These are phyloP conservation scores for Pseudonectria foliicola DNA, from an alignment of 2,329 filamentous ascomycete species.

Conservation along the genomic window DNA sequence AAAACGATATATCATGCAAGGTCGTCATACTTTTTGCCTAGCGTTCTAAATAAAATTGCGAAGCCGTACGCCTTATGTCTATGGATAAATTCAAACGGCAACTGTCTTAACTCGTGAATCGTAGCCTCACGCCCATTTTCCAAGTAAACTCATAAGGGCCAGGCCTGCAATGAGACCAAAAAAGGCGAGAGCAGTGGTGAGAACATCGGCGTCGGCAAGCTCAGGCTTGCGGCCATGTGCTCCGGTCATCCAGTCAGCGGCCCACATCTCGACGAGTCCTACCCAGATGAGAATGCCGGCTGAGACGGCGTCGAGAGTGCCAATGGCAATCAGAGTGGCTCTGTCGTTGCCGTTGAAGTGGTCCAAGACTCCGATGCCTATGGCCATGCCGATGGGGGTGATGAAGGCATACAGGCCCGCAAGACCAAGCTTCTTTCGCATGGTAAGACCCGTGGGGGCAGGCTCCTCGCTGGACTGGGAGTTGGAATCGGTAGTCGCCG, in stretches of 20 bases:
- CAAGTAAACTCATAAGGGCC: slow-evolving; percentile 63
- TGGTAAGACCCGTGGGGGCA: slow-evolving; percentile 22
- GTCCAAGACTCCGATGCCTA: slow-evolving; percentile 65
- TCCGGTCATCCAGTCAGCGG: slow-evolving; percentile 61
- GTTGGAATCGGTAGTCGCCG: slow-evolving; percentile 15
- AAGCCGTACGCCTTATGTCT: too few species aligned
- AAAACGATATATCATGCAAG: too few species aligned
- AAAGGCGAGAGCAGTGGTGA: slow-evolving; percentile 43
- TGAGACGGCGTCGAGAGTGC: slow-evolving; percentile 65
- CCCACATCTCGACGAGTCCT: slow-evolving; percentile 73
- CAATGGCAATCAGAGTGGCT: slow-evolving; percentile 62
- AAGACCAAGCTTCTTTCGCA: slow-evolving; percentile 52
- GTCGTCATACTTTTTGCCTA: too few species aligned
- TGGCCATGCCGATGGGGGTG: slow-evolving; percentile 73
- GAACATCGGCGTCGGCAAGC: slow-evolving; percentile 42
- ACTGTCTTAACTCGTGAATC: slow-evolving; percentile 1
- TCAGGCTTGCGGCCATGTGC: slow-evolving; percentile 35
- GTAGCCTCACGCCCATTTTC: slow-evolving; percentile 59
- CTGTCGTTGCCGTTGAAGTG: slow-evolving; percentile 67
- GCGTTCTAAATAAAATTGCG: too few species aligned
- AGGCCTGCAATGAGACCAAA: slow-evolving; percentile 53
- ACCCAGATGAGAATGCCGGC: slow-evolving; percentile 77
- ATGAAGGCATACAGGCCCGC: slow-evolving; percentile 59
- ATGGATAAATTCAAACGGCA: slow-evolving; percentile 1
- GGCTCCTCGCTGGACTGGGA: slow-evolving; percentile 8